Base-by-base conservation (phyloP, 148 eudicot genomes). In the Fagopyrum esculentum region DNA sequence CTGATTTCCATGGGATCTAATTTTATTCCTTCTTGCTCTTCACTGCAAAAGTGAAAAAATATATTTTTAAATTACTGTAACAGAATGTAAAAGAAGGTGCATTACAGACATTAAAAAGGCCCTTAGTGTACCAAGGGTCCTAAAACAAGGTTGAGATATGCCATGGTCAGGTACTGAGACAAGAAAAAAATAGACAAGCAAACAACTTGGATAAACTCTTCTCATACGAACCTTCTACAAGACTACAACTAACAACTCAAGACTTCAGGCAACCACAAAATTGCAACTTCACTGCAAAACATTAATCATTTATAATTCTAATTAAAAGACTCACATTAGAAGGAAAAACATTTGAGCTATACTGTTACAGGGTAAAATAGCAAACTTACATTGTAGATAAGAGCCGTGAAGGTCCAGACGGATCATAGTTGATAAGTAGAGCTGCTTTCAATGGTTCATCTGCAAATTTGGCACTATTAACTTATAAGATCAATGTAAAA, bases 331-430 rank as follows among this genome's bases (percentile, higher is more conserved):
- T 56, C 59, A 55, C 6, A 5, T 12, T 51, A 9, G 15, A 29
- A 8, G 61, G 29, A 54, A 52, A 26, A 3, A 73, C 61, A 22
- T 5, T 19, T n/a, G 17, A 35, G 40, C 3, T 35, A 35, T 35
- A 35, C 3, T 35, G 54, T 17, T 11, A 10, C 6, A 47, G 17
- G 7, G 47, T 22, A 63, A n/a, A 68, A 6, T 5, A 61, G 68
- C 68, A 61, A 77, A 6, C 87, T 86, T 84, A 96, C 99, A 96
- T 90, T 76, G 93, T 89, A 68, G 99, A 95, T 80, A 90, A 80
- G 68, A 92, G 85, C 46, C 99, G 94, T 69, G 99, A 92, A 6
- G 99, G 99, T 77, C 94, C 99, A 35, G 90, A 84, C 11, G 97
- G 99, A 77, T 89, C 99, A 82, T 87, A 89, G 79, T 89, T 93